phyloP scores from a whole-genome alignment of 2,329 filamentous ascomycete genomes.

The Cladophialophora exuberans region DNA sequence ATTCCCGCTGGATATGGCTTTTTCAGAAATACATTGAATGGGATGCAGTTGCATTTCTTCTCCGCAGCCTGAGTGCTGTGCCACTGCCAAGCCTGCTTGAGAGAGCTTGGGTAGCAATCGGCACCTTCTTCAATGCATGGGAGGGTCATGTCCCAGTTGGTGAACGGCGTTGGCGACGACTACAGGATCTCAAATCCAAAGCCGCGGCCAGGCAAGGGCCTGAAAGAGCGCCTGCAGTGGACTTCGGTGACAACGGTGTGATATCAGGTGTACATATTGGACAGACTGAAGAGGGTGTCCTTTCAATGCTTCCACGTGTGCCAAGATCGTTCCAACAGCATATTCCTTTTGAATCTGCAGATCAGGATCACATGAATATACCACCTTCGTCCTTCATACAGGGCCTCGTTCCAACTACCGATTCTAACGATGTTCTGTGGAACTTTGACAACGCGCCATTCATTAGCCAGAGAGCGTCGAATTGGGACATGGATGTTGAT shows the following conservation, averaged over 20 bases:
- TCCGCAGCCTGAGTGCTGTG: conserved; percentile 61
- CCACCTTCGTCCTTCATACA: neutral
- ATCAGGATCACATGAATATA: neutral
- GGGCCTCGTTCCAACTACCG: neutral
- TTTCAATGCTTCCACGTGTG: neutral
- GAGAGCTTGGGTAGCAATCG: conserved; percentile 63
- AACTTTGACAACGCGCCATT: conserved; percentile 14
- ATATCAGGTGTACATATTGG: neutral
- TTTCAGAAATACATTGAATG: conserved; percentile 67
- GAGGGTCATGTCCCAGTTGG: conserved; percentile 37
- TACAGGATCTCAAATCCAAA: conserved; percentile 62
- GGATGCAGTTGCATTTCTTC: conserved; percentile 64
- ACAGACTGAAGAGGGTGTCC: neutral
- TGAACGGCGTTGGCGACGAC: conserved; percentile 64
- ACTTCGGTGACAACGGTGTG: neutral
- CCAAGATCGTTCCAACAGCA: neutral
- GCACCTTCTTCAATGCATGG: conserved; percentile 46
- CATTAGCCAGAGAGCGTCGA: conserved; percentile 1
- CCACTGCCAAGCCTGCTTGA: conserved; percentile 60
- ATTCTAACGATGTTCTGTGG: conserved; percentile 1
- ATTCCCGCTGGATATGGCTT: conserved; percentile 51
- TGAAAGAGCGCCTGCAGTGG: neutral
- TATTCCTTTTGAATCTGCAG: neutral
- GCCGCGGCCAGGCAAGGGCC: conserved; percentile 40
- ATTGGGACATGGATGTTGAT: conserved; percentile 13